Percentiles rank a stretch among this genome's conserved stretches.
Evolutionary conservation across 2,329 filamentous ascomycete genomes (phyloP).

Genomic region (Celoporthe dispersa): DNA sequence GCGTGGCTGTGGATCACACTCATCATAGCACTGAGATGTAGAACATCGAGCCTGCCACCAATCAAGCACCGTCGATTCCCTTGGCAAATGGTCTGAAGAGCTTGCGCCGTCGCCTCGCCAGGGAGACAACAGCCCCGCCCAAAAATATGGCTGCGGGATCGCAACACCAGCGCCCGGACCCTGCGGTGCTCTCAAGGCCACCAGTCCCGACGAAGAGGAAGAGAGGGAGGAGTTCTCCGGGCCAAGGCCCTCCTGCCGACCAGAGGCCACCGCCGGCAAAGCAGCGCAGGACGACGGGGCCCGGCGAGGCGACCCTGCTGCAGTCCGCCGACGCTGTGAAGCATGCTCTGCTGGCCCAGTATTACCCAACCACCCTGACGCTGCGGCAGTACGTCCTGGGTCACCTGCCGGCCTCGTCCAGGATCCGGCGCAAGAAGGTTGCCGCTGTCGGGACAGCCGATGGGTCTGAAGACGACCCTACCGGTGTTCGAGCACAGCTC

Average conservation of each 20-base stretch:
- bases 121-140: background rate
- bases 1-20: slow-evolving; percentile 6
- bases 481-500: slow-evolving; percentile 47
- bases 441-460: slow-evolving; percentile 43
- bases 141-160: background rate
- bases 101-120: background rate
- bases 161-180: too few relatives aligned
- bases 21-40: background rate
- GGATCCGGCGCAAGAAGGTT: slow-evolving; percentile 62
- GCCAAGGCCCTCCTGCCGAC: slow-evolving; percentile 3
- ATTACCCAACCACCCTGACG: slow-evolving; percentile 68
- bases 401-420: slow-evolving; percentile 70
- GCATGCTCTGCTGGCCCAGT: slow-evolving; percentile 70
- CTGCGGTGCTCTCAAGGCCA: background rate
- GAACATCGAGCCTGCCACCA: background rate
- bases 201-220: slow-evolving; percentile 17
- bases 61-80: background rate
- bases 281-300: slow-evolving; percentile 28
- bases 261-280: slow-evolving; percentile 28
- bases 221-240: background rate
- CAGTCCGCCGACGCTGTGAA: slow-evolving; percentile 35
- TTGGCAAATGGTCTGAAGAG: background rate
- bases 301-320: slow-evolving; percentile 12
- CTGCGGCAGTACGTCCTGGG: slow-evolving; percentile 73
- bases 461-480: background rate